Evolutionary conservation across 1,284 basidiomycete genomes (phyloP).

Genomic region (Inonotus hispidus): DNA sequence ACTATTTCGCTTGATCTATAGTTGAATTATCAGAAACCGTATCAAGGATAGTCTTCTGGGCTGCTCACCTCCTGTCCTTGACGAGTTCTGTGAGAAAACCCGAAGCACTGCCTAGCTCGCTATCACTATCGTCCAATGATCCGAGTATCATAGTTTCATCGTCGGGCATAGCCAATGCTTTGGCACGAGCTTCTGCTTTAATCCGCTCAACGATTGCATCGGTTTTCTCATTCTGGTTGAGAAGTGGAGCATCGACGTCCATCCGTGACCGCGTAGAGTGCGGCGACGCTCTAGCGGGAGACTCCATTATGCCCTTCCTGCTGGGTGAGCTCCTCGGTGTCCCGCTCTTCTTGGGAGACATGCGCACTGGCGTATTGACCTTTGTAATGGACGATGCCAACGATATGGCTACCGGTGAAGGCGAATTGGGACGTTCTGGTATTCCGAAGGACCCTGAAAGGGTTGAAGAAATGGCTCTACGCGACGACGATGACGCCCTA

Average conservation of each 20-base stretch:
- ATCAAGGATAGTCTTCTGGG: neutral
- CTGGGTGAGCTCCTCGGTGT: neutral
- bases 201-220: constrained; percentile 56
- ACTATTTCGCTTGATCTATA: neutral
- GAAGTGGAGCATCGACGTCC: neutral
- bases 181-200: constrained; percentile 45
- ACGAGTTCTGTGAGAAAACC: constrained; percentile 14
- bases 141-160: constrained; percentile 32
- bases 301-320: neutral
- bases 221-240: constrained; percentile 45
- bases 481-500: neutral
- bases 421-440: neutral
- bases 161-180: constrained; percentile 36
- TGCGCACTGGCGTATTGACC: neutral
- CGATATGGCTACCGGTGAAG: constrained; percentile 1
- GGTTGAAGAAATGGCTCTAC: neutral
- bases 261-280: constrained; percentile 23
- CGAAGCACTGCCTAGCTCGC: constrained; percentile 39
- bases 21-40: neutral
- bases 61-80: constrained; percentile 23
- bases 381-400: constrained; percentile 12
- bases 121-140: constrained; percentile 42
- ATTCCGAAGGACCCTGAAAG: neutral
- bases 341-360: neutral
- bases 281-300: constrained; percentile 32